Evolutionary conservation across 345 rosid species (phyloP), one percentile per base, ranked within the genome.

Genomic region (Euclidium syriacum): DNA sequence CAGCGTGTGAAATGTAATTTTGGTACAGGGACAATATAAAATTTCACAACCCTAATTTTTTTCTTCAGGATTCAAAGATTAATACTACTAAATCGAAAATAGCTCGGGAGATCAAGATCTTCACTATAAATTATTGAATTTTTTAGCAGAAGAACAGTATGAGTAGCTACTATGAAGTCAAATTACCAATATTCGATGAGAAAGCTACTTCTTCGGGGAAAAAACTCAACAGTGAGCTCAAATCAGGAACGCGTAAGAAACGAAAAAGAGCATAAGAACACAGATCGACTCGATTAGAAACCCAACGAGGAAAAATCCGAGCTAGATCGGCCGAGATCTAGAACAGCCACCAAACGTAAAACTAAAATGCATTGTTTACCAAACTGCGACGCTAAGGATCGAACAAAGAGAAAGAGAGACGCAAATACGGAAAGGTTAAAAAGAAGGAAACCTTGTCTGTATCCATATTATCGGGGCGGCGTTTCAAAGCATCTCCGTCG

Each of bases 381-480:
- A 19, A 43, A 69, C 67, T 51, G 16, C 26, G 43, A 51, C 50
- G 67, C 41, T 23, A 51, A 68, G 40, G 4, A 43, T n/a, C 62
- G 46, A 35, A 43, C 27, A 53, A 2, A 41, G 15, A 14, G 40
- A 49, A 3, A 18, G 10, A 39, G 19, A 41, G 18, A 34, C 15
- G 52, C 10, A 35, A 10, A 20, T 0, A 34, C 10, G 18, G 7
- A 14, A 4, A 52, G 32, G 2, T 16, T n/a, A n/a, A 1, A 19
- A 48, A 19, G 16, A 36, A 3, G 17, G 11, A 64, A 25, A 83
- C 87, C 87, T 80, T 80, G 56, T 80, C 85, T 60, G 80, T 30
- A 60, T 80, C 75, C 73, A 78, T 66, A 27, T 77, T 66, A 27
- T 77, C 71, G 10, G 72, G 17, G 44, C 80, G 78, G 65, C 76